phyloP scores from a whole-genome alignment of 2,329 filamentous ascomycete genomes.

The Pseudocercospora pini-densiflorae region DNA sequence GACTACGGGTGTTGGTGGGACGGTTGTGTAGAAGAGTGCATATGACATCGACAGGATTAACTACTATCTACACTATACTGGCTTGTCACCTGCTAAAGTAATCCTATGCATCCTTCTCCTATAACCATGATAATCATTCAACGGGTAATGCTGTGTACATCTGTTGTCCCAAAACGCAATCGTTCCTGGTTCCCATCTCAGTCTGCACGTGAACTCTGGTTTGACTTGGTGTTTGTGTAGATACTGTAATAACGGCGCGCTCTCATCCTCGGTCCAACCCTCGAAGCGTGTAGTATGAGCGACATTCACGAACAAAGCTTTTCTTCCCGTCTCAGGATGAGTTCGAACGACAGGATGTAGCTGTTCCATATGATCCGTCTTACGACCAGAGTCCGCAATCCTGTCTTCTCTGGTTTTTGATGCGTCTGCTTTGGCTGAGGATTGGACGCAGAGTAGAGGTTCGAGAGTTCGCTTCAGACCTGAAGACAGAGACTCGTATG shows the following conservation, averaged over 20 bases:
- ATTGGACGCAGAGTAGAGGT: constrained; percentile 63
- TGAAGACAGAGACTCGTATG: constrained; percentile 80
- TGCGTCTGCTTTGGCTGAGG: constrained; percentile 66
- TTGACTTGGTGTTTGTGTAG: constrained; percentile 73
- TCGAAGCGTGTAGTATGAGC: constrained; percentile 83
- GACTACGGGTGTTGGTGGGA: neutral
- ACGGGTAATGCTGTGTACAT: constrained; percentile 26
- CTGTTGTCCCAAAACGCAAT: constrained; percentile 30
- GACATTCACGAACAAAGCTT: constrained; percentile 78
- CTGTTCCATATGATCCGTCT: constrained; percentile 73
- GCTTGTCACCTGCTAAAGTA: constrained; percentile 21
- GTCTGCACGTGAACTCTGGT: constrained; percentile 71
- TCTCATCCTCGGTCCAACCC: constrained; percentile 83
- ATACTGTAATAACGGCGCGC: constrained; percentile 74
- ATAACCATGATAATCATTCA: constrained; percentile 26
- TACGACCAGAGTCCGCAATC: constrained; percentile 68
- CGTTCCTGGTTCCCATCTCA: constrained; percentile 44
- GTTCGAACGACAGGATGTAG: constrained; percentile 79
- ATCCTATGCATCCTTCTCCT: constrained; percentile 23
- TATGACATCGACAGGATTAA: neutral
- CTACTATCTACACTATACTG: constrained; percentile 5
- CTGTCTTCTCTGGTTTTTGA: constrained; percentile 40
- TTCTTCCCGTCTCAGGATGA: constrained; percentile 78
- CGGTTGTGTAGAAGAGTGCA: neutral
- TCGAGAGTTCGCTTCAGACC: constrained; percentile 80